Conservation (phyloP, 305 asterid species). For the Fraxinus paxiana region DNA sequence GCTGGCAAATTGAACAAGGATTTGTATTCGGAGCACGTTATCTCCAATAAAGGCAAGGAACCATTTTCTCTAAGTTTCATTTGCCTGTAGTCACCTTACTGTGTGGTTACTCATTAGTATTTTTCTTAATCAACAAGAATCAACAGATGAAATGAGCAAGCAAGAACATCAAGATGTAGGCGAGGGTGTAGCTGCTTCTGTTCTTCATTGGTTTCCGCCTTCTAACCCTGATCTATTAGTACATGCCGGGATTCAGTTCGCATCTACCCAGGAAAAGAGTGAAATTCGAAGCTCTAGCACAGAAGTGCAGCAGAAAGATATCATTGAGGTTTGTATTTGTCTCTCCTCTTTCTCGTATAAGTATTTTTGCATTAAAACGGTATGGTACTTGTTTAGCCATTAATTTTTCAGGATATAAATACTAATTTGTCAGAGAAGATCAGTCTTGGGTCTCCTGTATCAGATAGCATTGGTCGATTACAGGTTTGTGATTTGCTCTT, state of each 20-base stretch:
- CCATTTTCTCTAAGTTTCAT: neutral
- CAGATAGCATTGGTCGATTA: slow-evolving; percentile 68
- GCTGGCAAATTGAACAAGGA: slow-evolving; percentile 43
- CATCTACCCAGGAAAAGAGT: slow-evolving; percentile 41
- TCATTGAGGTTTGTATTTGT: slow-evolving; percentile 51
- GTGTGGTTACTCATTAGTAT: slow-evolving; percentile 23
- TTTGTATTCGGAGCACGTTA: slow-evolving; percentile 34
- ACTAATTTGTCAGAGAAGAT: slow-evolving; percentile 51
- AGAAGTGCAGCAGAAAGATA: slow-evolving; percentile 45
- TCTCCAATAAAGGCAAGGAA: slow-evolving; percentile 52
- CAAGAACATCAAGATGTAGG: slow-evolving; percentile 91
- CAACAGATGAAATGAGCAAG: slow-evolving; percentile 73
- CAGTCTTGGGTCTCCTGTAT: slow-evolving; percentile 63
- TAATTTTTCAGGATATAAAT: slow-evolving; percentile 55
- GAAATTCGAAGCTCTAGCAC: slow-evolving; percentile 43
- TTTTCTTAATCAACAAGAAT: slow-evolving; percentile 35
- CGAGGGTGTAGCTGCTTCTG: slow-evolving; percentile 91
- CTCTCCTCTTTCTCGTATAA: slow-evolving; percentile 10
- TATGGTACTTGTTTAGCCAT: slow-evolving; percentile 17
- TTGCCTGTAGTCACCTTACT: neutral
- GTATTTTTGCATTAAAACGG: neutral
- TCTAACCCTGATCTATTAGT: slow-evolving; percentile 45
- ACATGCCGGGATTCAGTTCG: slow-evolving; percentile 35
- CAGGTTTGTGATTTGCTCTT: slow-evolving; percentile 48
- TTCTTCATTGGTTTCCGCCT: slow-evolving; percentile 52